Base-by-base conservation (phyloP, 352 stramenopile species). In the Globisporangium paroecandrum region DNA sequence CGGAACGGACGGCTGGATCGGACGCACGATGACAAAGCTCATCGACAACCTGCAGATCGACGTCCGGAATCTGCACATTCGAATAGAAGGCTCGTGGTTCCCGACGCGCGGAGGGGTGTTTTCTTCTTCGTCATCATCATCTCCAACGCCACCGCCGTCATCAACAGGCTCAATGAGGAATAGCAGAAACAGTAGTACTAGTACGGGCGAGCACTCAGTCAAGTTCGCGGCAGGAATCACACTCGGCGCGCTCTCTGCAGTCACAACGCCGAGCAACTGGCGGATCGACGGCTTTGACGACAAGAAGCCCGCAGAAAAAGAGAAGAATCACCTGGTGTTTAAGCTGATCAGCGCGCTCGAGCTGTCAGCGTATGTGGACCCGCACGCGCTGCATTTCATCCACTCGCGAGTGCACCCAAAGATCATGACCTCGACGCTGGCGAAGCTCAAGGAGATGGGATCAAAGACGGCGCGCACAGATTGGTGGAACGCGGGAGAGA, bases 21-120 rank as follows among this genome's bases (percentile, higher is more conserved):
- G 89, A 46, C 79, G 89, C 27, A 95, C 89, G 15, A 91, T 97
- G 75, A 95, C 89, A 10, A 94, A 95, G 61, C 78, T 97, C 47
- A 97, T 97, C 69, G 89, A 97, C 73, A 97, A 97, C 61, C 69
- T 97, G 25, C 89, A 97, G 76, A 82, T 97, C 58, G 88, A 97
- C 61, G 84, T 97, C 15, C 76, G 87, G 4, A 97, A 97, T 64
- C 68, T 95, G 8, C 89, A 97, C 65, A 89, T 97, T 55, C 84
- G 89, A 34, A 86, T 96, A 34, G 89, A 97, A 71, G 88, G 88
- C 51, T 61, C 77, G 24, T 95, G 86, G 85, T 77, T 69, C 47
- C 84, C 85, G 13, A 75, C 78, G 1, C 55, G 62, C 2, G 68
- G 79, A 51, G 64, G 67, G 13, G 56, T 34, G 9, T 27, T 56